Evolutionary conservation across 1,284 basidiomycete genomes (phyloP), one percentile per base, ranked within the genome.

Genomic region (Fomitiporia mediterranea): DNA sequence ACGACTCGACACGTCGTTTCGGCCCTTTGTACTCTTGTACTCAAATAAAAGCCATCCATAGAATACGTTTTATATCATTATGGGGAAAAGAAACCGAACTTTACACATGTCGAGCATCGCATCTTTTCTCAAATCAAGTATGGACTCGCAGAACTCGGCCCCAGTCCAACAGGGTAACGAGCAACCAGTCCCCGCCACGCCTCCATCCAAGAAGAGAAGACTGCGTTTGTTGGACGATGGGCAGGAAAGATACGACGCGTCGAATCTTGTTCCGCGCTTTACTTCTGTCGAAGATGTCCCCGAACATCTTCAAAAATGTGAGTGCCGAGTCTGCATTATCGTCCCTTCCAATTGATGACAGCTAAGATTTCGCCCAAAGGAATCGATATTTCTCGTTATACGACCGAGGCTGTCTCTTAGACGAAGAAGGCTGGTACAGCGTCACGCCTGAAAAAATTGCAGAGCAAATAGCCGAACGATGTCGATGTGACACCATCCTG

Each of bases 341-440:
- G 37, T 53, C 47, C 48, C 27, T 55, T 30, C 27, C 55, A 48
- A 48, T 34, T 56, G 25, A 50, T 43, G 9, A 49, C 19, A 39
- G 23, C 53, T 28, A 39, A 97, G 94, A 97, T 69, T 97, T 90
- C 66, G 80, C 78, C 13, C 94, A 98, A 67, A 78, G 94, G 28
- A 78, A 83, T 53, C 81, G 91, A 1, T 85, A 84, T 60, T 93
- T 97, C 69, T 89, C 88, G 0, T 71, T 82, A 15, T 97, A 94
- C 66, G 83, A 87, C 50, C 70, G 82, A 48, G 90, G 89, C 2
- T 91, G 88, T 64, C 71, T 91, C 8, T 70, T 94, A 2, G 91
- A 94, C 61, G 82, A 86, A 63, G 91, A 94, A 69, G 95, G 94
- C 2, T 99, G 97, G 97, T 99, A 89, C 71, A 94, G 91, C 58